These are phyloP conservation scores for Trametes hirsuta DNA, from an alignment of 1,284 basidiomycete genomes.

Conservation along the genomic window DNA sequence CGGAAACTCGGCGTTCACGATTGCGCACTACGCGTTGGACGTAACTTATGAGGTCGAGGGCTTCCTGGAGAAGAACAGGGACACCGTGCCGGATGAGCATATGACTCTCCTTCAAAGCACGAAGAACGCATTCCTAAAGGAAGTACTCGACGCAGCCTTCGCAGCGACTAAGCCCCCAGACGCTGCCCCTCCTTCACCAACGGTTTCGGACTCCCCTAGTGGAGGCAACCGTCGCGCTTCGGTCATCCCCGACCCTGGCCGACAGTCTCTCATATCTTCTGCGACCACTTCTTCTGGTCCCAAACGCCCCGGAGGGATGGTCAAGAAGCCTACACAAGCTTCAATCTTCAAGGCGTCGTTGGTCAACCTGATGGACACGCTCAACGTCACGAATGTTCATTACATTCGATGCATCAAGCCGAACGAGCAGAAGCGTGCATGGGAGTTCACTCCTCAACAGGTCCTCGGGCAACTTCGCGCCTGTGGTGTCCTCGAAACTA, in stretches of 20 bases:
- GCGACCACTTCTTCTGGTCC: constrained; percentile 42
- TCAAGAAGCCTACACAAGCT: constrained; percentile 94
- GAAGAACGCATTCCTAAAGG: constrained; percentile 91
- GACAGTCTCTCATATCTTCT: constrained; percentile 69
- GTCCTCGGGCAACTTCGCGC: constrained; percentile 95
- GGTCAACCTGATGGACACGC: constrained; percentile 95
- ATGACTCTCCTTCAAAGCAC: constrained; percentile 86
- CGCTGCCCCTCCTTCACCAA: constrained; percentile 69
- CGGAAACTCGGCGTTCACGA: constrained; percentile 95
- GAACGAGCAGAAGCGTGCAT: constrained; percentile 95
- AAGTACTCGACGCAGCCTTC: constrained; percentile 90
- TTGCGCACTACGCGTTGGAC: constrained; percentile 97
- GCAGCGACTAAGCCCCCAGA: constrained; percentile 72
- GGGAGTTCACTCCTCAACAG: constrained; percentile 97
- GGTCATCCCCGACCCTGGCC: constrained; percentile 82
- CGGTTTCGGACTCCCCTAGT: constrained; percentile 74
- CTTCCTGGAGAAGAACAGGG: constrained; percentile 98
- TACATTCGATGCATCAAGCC: constrained; percentile 99
- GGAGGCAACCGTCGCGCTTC: constrained; percentile 77
- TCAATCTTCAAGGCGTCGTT: constrained; percentile 98
- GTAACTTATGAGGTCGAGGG: constrained; percentile 99
- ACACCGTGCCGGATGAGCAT: constrained; percentile 98
- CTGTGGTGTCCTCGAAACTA: constrained; percentile 99
- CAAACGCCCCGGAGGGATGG: constrained; percentile 69
- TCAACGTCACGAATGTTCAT: constrained; percentile 97